Conservation (phyloP, 2,329 filamentous ascomycete genomes). For the Elsinoe australis region DNA sequence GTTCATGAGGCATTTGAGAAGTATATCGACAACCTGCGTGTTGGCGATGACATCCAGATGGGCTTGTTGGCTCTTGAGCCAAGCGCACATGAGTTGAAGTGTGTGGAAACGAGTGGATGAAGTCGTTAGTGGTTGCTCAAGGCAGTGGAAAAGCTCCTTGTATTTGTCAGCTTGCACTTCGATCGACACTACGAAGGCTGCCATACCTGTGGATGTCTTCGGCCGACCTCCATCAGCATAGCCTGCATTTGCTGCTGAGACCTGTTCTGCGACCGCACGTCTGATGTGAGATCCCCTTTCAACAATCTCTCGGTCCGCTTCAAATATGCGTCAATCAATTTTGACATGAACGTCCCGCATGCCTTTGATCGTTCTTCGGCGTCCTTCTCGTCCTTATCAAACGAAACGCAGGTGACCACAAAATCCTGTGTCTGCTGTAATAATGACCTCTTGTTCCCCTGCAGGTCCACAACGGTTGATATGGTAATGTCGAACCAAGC, state of each 20-base stretch:
- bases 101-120: slow-evolving; percentile 56
- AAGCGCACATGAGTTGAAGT: slow-evolving; percentile 61
- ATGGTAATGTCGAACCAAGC: slow-evolving; percentile 65
- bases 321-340: slow-evolving; percentile 41
- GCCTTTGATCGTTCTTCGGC: slow-evolving; percentile 37
- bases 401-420: slow-evolving; percentile 55
- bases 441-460: slow-evolving; percentile 55
- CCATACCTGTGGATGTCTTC: slow-evolving; percentile 59
- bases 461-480: slow-evolving; percentile 48
- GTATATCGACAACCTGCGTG: slow-evolving; percentile 62
- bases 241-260: slow-evolving; percentile 46
- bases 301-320: slow-evolving; percentile 34
- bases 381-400: slow-evolving; percentile 52
- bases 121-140: slow-evolving; percentile 60
- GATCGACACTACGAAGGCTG: too few species aligned
- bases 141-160: slow-evolving; percentile 56
- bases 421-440: slow-evolving; percentile 59
- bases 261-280: slow-evolving; percentile 32
- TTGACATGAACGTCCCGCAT: slow-evolving; percentile 49
- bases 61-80: slow-evolving; percentile 68
- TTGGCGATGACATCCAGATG: slow-evolving; percentile 67
- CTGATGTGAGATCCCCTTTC: slow-evolving; percentile 25
- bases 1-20: slow-evolving; percentile 65
- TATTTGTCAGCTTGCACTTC: too few species aligned
- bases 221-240: slow-evolving; percentile 52